Conservation (phyloP, 1,139 yeast genomes). For the Diutina ranongensis region DNA sequence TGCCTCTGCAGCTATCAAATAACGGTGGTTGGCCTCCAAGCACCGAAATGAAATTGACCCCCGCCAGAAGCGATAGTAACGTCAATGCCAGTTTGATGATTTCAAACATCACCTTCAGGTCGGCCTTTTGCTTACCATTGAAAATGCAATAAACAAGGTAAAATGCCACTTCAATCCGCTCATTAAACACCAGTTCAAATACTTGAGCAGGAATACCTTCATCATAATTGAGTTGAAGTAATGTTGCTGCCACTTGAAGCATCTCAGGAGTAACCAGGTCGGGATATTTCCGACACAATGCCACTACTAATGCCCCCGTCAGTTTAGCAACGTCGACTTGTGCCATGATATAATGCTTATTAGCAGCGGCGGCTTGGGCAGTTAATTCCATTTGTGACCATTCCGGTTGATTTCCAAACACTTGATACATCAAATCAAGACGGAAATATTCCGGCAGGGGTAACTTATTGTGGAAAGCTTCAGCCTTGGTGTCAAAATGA, state of each 20-base stretch:
- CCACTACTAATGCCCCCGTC: constrained; percentile 66
- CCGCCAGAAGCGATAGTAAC: not conserved
- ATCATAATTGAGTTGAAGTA: constrained; percentile 37
- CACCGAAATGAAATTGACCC: not conserved
- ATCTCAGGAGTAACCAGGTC: constrained; percentile 16
- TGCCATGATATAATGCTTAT: constrained; percentile 50
- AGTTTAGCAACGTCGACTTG: constrained; percentile 64
- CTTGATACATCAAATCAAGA: constrained; percentile 48
- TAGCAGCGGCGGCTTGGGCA: constrained; percentile 1
- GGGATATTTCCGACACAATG: constrained; percentile 37
- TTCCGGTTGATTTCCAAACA: constrained; percentile 32
- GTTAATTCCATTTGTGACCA: constrained; percentile 32
- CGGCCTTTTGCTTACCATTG: not conserved
- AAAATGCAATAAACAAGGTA: constrained; percentile 36
- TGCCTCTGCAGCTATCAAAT: not conserved
- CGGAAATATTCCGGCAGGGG: constrained; percentile 46
- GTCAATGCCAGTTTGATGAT: constrained; percentile 4
- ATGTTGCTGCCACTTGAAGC: constrained; percentile 32
- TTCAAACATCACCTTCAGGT: not conserved
- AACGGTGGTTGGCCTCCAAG: not conserved
- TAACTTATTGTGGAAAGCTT: constrained; percentile 34
- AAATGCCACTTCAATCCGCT: constrained; percentile 61
- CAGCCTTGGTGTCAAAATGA: constrained; percentile 2
- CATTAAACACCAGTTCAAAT: constrained; percentile 37
- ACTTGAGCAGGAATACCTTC: constrained; percentile 16